Conservation (phyloP, 192 early-diverging fungal genomes). For the Funneliformis mosseae region DNA sequence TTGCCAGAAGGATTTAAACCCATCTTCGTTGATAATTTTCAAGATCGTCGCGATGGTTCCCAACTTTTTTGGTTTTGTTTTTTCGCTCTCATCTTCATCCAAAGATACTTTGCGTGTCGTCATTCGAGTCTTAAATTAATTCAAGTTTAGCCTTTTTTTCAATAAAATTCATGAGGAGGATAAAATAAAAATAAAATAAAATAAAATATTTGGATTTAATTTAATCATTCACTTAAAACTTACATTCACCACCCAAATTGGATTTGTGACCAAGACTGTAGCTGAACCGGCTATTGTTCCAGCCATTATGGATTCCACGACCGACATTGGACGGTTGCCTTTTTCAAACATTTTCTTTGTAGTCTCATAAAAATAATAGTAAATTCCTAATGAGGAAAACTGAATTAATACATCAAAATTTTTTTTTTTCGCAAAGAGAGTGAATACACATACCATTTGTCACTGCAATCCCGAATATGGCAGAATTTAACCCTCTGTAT, state of each 20-base stretch:
- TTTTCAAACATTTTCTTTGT: slow-evolving; percentile 84
- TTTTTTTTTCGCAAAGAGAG: too few relatives aligned
- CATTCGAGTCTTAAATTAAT: slow-evolving; percentile 66
- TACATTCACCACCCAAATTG: slow-evolving; percentile 98
- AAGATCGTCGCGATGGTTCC: slow-evolving; percentile 55
- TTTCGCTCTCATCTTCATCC: slow-evolving; percentile 49
- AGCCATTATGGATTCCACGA: slow-evolving; percentile 89
- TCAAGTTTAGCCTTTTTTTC: not conserved
- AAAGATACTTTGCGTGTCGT: slow-evolving; percentile 74
- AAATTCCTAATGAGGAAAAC: slow-evolving; percentile 42
- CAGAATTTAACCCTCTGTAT: slow-evolving; percentile 85
- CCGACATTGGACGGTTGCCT: slow-evolving; percentile 69
- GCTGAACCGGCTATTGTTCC: slow-evolving; percentile 89
- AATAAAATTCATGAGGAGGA: not conserved
- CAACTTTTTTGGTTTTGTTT: slow-evolving; percentile 44
- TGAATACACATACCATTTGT: slow-evolving; percentile 70
- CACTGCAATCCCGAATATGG: slow-evolving; percentile 93
- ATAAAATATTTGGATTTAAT: too few relatives aligned
- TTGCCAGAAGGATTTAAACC: slow-evolving; percentile 84
- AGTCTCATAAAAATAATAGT: slow-evolving; percentile 88
- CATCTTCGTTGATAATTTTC: slow-evolving; percentile 88
- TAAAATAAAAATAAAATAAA: too few relatives aligned
- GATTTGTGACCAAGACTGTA: slow-evolving; percentile 90
- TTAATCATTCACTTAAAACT: slow-evolving; percentile 16
- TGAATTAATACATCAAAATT: too few relatives aligned